A percentile compares a stretch with the other conserved stretches of the same genome.
phyloP scores from a whole-genome alignment of 2,329 filamentous ascomycete species.

The Claviceps quebecensis region DNA sequence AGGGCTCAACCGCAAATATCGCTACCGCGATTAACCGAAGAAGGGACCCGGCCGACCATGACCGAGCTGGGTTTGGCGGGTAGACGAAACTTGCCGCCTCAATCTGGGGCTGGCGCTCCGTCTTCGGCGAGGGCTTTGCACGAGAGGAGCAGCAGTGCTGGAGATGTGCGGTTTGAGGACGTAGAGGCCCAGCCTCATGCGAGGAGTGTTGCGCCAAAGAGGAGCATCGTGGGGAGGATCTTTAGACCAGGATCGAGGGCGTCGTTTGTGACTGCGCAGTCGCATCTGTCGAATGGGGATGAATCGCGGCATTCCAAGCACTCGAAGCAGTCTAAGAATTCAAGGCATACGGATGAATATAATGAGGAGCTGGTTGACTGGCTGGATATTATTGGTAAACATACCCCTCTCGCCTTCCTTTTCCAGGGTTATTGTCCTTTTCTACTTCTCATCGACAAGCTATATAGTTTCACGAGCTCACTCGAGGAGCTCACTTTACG shows the following conservation, averaged over 20 bases:
- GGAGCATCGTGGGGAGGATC: slow-evolving; percentile 4
- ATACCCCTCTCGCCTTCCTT: not conserved
- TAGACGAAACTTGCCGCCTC: slow-evolving; percentile 8
- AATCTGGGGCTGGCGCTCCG: slow-evolving; percentile 12
- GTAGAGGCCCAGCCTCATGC: not conserved
- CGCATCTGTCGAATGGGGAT: slow-evolving; percentile 1
- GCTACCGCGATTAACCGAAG: slow-evolving; percentile 26
- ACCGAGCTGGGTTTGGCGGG: slow-evolving; percentile 18
- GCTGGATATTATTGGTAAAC: slow-evolving; percentile 25
- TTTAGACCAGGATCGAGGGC: slow-evolving; percentile 3
- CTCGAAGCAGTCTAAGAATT: not conserved
- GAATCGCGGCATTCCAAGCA: not conserved
- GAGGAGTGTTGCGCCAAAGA: slow-evolving; percentile 1
- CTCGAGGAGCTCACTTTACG: not conserved
- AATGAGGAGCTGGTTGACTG: slow-evolving; percentile 25
- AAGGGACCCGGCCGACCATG: slow-evolving; percentile 21
- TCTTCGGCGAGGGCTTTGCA: slow-evolving; percentile 10
- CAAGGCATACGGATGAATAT: slow-evolving; percentile 19
- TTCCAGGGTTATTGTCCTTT: not conserved
- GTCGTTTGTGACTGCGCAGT: not conserved
- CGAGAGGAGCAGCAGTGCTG: slow-evolving; percentile 1
- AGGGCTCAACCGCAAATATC: slow-evolving; percentile 19
- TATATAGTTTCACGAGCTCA: not conserved
- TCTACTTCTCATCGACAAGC: not conserved
- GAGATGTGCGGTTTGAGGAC: not conserved